Evolutionary conservation across 306 rosid species (phyloP).

Genomic region (Sesbania bispinosa): DNA sequence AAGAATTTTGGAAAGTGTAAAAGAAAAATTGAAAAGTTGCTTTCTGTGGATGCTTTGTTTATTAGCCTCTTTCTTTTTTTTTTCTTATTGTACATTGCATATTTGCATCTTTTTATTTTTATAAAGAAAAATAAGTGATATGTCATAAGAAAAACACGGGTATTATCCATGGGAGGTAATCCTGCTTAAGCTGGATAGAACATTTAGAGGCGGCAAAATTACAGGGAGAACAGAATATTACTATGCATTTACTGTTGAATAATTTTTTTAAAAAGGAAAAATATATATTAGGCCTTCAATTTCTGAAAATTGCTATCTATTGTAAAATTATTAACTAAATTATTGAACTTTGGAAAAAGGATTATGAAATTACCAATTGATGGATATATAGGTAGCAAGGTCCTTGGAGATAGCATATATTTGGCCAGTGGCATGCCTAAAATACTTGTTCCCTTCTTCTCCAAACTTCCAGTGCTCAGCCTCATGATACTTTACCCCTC

Average conservation of each 20-base stretch:
- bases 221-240: no score
- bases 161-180: no score
- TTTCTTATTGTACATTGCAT: neutral
- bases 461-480: conserved; percentile 95
- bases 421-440: conserved; percentile 98
- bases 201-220: no score
- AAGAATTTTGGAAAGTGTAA: neutral
- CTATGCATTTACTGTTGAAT: no score
- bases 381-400: conserved; percentile 74
- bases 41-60: neutral
- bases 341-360: conserved; percentile 2
- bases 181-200: no score
- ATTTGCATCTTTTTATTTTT: neutral
- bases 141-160: no score
- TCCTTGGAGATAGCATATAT: conserved; percentile 87
- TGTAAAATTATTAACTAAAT: neutral
- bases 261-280: no score
- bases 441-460: conserved; percentile 88
- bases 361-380: conserved; percentile 45
- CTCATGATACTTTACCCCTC: conserved; percentile 85
- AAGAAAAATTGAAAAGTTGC: neutral
- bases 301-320: neutral
- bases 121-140: no score
- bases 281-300: neutral
- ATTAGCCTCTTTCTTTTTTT: no score